Evolutionary conservation across 2,329 filamentous ascomycete species (phyloP).

Genomic region (Colletotrichum sp.): DNA sequence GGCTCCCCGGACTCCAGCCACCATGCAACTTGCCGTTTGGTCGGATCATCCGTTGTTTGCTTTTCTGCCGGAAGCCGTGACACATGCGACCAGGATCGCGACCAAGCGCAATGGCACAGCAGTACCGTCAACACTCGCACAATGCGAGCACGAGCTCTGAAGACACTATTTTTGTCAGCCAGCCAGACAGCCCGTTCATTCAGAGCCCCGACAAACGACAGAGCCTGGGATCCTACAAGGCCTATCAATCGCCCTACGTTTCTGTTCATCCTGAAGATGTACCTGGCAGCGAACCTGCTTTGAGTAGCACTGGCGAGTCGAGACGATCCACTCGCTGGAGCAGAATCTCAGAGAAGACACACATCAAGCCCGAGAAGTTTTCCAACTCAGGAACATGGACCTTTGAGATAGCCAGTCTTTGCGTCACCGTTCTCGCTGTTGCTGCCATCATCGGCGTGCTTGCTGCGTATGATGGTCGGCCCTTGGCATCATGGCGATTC

Average conservation of each 20-base stretch:
- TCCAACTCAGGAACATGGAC: slow-evolving; percentile 28
- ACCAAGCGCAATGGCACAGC: background rate
- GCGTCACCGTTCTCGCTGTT: slow-evolving; percentile 29
- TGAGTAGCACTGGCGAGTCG: slow-evolving; percentile 3
- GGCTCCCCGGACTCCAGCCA: background rate
- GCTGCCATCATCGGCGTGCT: slow-evolving; percentile 33
- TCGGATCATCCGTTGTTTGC: background rate
- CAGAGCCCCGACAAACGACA: background rate
- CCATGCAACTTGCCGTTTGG: slow-evolving; percentile 1
- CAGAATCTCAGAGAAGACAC: slow-evolving; percentile 1
- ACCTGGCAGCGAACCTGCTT: slow-evolving; percentile 1
- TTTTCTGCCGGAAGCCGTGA: background rate
- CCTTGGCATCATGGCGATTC: slow-evolving; percentile 34
- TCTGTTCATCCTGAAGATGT: slow-evolving; percentile 4
- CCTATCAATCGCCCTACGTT: background rate
- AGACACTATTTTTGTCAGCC: slow-evolving; percentile 8
- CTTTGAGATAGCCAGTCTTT: slow-evolving; percentile 30
- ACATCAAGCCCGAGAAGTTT: slow-evolving; percentile 7
- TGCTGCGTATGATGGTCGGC: slow-evolving; percentile 30
- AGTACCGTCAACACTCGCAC: slow-evolving; percentile 12
- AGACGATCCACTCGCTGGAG: slow-evolving; percentile 12
- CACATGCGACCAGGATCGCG: background rate
- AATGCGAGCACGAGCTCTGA: slow-evolving; percentile 10
- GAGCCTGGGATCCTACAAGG: background rate
- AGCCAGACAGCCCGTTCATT: slow-evolving; percentile 2